Percentiles rank a stretch among this genome's conserved stretches.
Conservation (phyloP, 2,329 filamentous ascomycete species). For the Stemphylium beticola region DNA sequence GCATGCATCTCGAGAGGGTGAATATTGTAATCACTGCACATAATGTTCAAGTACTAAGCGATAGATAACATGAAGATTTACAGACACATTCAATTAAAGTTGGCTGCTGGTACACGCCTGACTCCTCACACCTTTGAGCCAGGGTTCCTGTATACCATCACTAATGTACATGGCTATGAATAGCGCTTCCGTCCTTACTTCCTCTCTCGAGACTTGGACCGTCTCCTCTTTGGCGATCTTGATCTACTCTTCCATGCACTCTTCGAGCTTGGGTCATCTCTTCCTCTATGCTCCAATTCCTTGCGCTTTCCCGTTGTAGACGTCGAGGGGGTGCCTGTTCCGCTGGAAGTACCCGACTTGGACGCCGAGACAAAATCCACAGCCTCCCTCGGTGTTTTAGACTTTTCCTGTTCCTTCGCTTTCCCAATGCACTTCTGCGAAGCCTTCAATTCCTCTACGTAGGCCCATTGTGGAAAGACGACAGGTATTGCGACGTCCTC, state of each 20-base stretch:
- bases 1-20: neutral
- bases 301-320: slow-evolving; percentile 35
- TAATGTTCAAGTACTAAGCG: neutral
- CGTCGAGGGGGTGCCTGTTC: slow-evolving; percentile 29
- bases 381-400: slow-evolving; percentile 34
- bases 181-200: slow-evolving; percentile 7
- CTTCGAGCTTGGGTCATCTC: slow-evolving; percentile 24
- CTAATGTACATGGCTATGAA: neutral
- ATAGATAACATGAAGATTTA: neutral
- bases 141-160: neutral
- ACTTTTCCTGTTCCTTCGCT: slow-evolving; percentile 40
- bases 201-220: slow-evolving; percentile 30
- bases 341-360: slow-evolving; percentile 32
- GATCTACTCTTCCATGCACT: slow-evolving; percentile 30
- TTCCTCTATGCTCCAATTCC: slow-evolving; percentile 39
- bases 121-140: neutral
- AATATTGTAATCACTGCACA: neutral
- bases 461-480: slow-evolving; percentile 52
- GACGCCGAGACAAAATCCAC: slow-evolving; percentile 45
- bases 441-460: slow-evolving; percentile 51
- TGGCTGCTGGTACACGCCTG: neutral
- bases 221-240: slow-evolving; percentile 41
- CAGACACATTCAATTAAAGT: neutral
- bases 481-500: slow-evolving; percentile 48
- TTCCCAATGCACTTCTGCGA: slow-evolving; percentile 49